Conservation (phyloP, 2,329 filamentous ascomycete genomes). For the Hypoxylon sp. region DNA sequence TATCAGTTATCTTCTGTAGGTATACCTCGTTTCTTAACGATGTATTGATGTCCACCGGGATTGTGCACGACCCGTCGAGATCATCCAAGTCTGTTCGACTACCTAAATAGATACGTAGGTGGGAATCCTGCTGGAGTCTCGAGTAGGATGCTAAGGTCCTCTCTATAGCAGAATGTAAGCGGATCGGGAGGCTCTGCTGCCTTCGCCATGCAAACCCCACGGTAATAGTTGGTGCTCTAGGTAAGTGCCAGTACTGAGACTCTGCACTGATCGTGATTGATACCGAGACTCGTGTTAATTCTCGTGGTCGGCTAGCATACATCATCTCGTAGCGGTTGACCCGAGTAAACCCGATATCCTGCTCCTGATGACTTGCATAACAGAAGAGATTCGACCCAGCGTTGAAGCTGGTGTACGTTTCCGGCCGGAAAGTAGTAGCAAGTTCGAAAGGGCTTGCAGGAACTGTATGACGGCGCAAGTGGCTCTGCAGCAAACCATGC, state of each 20-base stretch:
- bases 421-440: background rate
- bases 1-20: background rate
- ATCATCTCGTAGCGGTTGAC: conserved; percentile 2
- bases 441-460: conserved; percentile 3
- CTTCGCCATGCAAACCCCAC: background rate
- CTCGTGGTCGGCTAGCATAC: background rate
- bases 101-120: background rate
- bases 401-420: background rate
- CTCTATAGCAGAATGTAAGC: conserved; percentile 2
- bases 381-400: background rate
- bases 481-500: background rate
- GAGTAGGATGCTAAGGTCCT: background rate
- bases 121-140: background rate
- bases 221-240: background rate
- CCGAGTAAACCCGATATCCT: background rate
- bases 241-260: background rate
- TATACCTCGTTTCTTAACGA: background rate
- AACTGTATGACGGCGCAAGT: background rate
- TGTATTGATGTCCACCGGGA: background rate
- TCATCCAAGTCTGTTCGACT: background rate
- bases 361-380: background rate
- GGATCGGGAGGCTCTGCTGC: background rate
- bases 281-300: background rate
- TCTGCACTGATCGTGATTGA: background rate
- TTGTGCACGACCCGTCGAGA: background rate